These are phyloP conservation scores for Leccinum variicolor DNA, from an alignment of 768 basidiomycete genomes.

Conservation along the genomic window DNA sequence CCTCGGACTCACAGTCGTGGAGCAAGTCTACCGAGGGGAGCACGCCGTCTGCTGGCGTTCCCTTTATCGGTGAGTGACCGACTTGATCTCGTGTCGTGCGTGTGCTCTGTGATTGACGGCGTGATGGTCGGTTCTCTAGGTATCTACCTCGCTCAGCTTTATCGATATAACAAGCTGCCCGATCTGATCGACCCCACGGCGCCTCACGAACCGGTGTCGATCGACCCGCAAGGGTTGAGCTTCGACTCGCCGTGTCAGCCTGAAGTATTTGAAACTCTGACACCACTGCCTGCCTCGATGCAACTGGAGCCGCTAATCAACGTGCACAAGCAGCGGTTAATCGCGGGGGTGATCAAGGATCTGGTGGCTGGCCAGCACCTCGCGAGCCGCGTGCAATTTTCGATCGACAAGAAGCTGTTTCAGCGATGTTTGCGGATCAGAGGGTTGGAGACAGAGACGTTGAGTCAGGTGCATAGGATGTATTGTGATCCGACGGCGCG, in stretches of 20 bases:
- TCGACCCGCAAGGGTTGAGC: constrained; percentile 58
- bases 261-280: constrained; percentile 72
- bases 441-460: constrained; percentile 55
- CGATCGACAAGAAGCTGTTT: constrained; percentile 73
- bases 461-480: constrained; percentile 46
- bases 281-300: constrained; percentile 72
- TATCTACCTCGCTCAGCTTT: constrained; percentile 71
- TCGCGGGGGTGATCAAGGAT: constrained; percentile 76
- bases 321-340: constrained; percentile 82
- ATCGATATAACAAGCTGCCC: constrained; percentile 62
- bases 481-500: constrained; percentile 27
- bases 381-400: constrained; percentile 66
- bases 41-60: constrained; percentile 62
- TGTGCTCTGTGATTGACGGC: background rate
- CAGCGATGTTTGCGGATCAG: constrained; percentile 70
- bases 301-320: constrained; percentile 84
- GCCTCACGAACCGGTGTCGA: constrained; percentile 62
- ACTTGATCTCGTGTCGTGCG: background rate
- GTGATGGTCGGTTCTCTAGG: constrained; percentile 40
- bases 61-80: constrained; percentile 66
- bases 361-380: constrained; percentile 82
- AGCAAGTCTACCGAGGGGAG: constrained; percentile 40
- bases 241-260: constrained; percentile 72
- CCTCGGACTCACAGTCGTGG: constrained; percentile 38
- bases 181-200: constrained; percentile 83